A percentile compares a stretch with the other conserved stretches of the same genome.
phyloP scores from a whole-genome alignment of 306 rosid genomes.

The Biancaea sappan region DNA sequence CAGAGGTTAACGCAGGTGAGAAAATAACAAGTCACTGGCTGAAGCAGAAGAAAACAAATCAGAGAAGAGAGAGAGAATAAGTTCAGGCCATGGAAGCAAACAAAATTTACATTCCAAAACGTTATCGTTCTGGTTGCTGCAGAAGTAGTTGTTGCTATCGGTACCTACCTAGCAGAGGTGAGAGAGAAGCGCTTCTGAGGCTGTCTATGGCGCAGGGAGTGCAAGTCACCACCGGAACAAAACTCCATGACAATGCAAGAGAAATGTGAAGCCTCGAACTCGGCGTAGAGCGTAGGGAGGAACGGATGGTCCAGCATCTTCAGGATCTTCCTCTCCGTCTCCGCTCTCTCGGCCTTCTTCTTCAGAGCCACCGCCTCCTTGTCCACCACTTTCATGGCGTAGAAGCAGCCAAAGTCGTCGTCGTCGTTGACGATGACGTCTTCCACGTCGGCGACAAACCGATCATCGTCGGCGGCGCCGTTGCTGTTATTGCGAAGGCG shows the following conservation, averaged over 20 bases:
- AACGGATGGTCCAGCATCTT: slow-evolving; percentile 97
- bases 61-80: background rate
- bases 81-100: background rate
- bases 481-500: slow-evolving; percentile 42
- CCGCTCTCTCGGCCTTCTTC: slow-evolving; percentile 83
- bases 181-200: slow-evolving; percentile 77
- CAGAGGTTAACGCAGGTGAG: slow-evolving; percentile 40
- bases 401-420: slow-evolving; percentile 38
- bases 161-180: slow-evolving; percentile 71
- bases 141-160: background rate
- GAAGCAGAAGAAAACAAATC: slow-evolving; percentile 42
- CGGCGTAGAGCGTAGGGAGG: slow-evolving; percentile 85
- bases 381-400: slow-evolving; percentile 97
- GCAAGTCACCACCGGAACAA: slow-evolving; percentile 91
- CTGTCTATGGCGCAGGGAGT: slow-evolving; percentile 78
- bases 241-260: slow-evolving; percentile 99
- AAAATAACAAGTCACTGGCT: slow-evolving; percentile 35
- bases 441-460: slow-evolving; percentile 18
- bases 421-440: slow-evolving; percentile 22
- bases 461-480: background rate
- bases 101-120: background rate
- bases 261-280: slow-evolving; percentile 89
- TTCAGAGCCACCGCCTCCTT: slow-evolving; percentile 79
- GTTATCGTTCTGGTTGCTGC: background rate
- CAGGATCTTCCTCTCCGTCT: slow-evolving; percentile 87